A percentile compares a stretch with the other conserved stretches of the same genome.
Evolutionary conservation across 164 flowering plant genomes (phyloP).

Genomic region (Amborella trichopoda): DNA sequence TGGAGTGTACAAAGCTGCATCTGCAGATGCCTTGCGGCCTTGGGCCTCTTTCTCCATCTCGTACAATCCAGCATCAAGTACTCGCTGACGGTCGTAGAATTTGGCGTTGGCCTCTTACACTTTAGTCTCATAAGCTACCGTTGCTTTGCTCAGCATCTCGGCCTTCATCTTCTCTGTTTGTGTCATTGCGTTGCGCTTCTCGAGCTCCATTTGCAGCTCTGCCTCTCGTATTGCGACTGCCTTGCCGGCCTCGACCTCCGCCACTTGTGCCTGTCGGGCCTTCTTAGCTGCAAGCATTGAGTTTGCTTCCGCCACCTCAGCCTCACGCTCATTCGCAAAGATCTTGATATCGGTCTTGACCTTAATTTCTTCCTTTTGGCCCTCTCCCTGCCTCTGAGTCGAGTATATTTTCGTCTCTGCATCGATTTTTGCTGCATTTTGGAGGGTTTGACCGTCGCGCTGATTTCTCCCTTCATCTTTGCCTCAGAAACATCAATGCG

Average conservation of each 20-base stretch:
- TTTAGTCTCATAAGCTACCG: constrained; percentile 27
- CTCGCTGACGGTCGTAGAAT: constrained; percentile 15
- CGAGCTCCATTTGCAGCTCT: constrained; percentile 32
- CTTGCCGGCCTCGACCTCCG: constrained; percentile 29
- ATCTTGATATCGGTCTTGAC: constrained; percentile 1
- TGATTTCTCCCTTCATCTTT: constrained; percentile 3
- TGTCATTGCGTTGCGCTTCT: constrained; percentile 23
- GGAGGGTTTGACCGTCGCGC: neutral
- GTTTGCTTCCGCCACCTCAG: neutral
- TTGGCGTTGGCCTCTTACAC: constrained; percentile 29
- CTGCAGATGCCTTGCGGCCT: neutral
- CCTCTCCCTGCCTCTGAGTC: constrained; percentile 2
- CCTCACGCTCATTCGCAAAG: constrained; percentile 1
- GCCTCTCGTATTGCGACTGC: constrained; percentile 30
- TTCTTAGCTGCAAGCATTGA: neutral
- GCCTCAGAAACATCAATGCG: constrained; percentile 1
- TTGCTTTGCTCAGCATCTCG: constrained; percentile 28
- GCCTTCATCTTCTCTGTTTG: constrained; percentile 29
- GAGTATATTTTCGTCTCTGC: constrained; percentile 2
- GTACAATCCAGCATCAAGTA: neutral
- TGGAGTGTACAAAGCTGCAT: neutral
- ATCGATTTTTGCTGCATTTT: constrained; percentile 4
- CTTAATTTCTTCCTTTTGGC: constrained; percentile 3
- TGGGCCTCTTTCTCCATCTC: constrained; percentile 4
- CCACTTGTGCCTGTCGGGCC: constrained; percentile 3